phyloP scores from a whole-genome alignment of 768 basidiomycete genomes.

The Collybiopsis confluens region DNA sequence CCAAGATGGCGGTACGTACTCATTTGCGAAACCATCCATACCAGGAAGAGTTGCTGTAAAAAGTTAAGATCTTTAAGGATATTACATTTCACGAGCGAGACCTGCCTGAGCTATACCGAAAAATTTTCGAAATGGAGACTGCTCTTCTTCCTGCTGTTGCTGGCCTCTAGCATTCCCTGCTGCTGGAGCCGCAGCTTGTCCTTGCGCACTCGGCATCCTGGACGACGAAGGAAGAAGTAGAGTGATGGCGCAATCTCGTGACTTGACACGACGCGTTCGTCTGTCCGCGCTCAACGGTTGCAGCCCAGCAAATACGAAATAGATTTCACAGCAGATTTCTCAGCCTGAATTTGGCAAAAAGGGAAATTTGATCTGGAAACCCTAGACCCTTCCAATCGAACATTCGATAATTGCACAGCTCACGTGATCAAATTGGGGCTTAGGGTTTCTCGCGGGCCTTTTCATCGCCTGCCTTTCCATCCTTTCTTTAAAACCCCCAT shows the following conservation, averaged over 20 bases:
- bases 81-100: not conserved
- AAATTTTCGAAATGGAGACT: conserved; percentile 31
- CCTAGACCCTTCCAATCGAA: too few relatives aligned
- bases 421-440: too few relatives aligned
- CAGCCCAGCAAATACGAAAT: too few relatives aligned
- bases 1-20: conserved; percentile 32
- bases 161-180: conserved; percentile 16
- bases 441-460: not conserved
- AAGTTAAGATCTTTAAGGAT: conserved; percentile 8
- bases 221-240: too few relatives aligned
- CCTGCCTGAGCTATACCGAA: conserved; percentile 41
- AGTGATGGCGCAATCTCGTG: too few relatives aligned
- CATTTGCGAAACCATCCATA: conserved; percentile 64
- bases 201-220: not conserved
- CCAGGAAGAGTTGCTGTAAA: conserved; percentile 61
- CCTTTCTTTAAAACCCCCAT: conserved; percentile 7
- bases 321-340: too few relatives aligned
- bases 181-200: conserved; percentile 2
- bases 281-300: too few relatives aligned
- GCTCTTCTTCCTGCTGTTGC: conserved; percentile 23
- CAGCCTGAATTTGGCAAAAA: conserved; percentile 3
- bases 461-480: not conserved
- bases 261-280: too few relatives aligned
- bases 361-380: not conserved
- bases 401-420: too few relatives aligned